Evolutionary conservation across 805 yeast genomes (phyloP).

Genomic region (Yarrowia porcina): DNA sequence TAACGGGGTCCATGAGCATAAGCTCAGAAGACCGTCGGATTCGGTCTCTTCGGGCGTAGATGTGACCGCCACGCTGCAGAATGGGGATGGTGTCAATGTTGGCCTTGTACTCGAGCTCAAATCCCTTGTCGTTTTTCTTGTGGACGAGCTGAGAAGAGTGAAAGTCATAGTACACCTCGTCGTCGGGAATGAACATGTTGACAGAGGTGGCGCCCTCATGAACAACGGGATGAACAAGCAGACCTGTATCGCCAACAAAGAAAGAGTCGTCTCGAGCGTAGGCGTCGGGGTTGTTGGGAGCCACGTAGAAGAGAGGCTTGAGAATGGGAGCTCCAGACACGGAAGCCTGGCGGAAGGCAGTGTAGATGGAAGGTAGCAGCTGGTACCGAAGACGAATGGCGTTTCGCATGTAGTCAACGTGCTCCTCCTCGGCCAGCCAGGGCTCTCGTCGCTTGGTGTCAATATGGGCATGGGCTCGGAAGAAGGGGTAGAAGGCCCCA

Average conservation of each 20-base stretch:
- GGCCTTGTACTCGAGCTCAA: conserved; percentile 39
- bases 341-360: conserved; percentile 66
- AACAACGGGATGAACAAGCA: conserved; percentile 78
- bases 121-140: conserved; percentile 25
- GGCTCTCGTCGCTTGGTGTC: conserved; percentile 94
- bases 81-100: conserved; percentile 66
- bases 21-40: conserved; percentile 74
- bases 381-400: conserved; percentile 71
- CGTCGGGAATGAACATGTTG: conserved; percentile 50
- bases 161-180: conserved; percentile 41
- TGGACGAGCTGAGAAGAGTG: not conserved
- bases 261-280: conserved; percentile 79
- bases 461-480: conserved; percentile 94
- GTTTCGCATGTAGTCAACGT: conserved; percentile 60
- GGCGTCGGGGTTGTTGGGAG: conserved; percentile 42
- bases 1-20: conserved; percentile 76
- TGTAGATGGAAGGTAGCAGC: conserved; percentile 75
- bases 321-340: conserved; percentile 65
- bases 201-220: conserved; percentile 47
- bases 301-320: conserved; percentile 37
- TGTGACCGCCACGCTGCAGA: conserved; percentile 72
- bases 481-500: conserved; percentile 94
- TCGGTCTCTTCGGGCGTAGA: conserved; percentile 64
- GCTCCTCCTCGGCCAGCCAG: conserved; percentile 76
- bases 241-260: conserved; percentile 65